Conservation (phyloP, 1,284 basidiomycete species). For the Ganoderma lingzhi region DNA sequence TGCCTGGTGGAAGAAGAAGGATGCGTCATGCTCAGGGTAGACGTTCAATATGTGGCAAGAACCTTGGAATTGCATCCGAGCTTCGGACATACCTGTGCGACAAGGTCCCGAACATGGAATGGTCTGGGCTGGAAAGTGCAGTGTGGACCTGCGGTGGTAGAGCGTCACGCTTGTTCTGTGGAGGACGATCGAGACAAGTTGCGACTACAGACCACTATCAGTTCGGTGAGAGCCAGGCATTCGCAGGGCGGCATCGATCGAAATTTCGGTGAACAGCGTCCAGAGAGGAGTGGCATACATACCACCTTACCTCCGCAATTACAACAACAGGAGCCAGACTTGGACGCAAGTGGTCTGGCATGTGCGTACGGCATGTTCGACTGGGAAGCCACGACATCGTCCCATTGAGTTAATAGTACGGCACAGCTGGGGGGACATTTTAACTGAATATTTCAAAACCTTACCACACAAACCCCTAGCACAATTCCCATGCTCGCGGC, state of each 20-base stretch:
- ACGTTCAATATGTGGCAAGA: neutral
- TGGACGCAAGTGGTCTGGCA: neutral
- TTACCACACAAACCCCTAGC: conserved; percentile 6
- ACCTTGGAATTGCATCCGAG: neutral
- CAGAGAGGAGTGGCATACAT: neutral
- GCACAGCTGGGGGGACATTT: conserved; percentile 1
- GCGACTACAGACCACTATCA: neutral
- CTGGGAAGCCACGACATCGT: neutral
- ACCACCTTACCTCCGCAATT: neutral
- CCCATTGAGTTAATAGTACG: neutral
- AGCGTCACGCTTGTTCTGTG: neutral
- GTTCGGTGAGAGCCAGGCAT: neutral
- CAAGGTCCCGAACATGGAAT: neutral
- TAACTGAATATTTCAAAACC: conserved; percentile 1
- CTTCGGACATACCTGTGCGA: conserved; percentile 7
- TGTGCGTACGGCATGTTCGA: conserved; percentile 5
- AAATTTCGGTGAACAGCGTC: neutral
- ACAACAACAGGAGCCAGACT: neutral
- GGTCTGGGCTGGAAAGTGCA: neutral
- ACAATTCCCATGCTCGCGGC: neutral
- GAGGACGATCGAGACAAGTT: neutral
- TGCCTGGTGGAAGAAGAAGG: neutral
- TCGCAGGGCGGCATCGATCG: neutral
- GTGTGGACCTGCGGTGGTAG: conserved; percentile 1
- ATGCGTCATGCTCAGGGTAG: conserved; percentile 1